phyloP scores from a whole-genome alignment of 805 yeast genomes.

The Cyberlindnera mississippiensis region DNA sequence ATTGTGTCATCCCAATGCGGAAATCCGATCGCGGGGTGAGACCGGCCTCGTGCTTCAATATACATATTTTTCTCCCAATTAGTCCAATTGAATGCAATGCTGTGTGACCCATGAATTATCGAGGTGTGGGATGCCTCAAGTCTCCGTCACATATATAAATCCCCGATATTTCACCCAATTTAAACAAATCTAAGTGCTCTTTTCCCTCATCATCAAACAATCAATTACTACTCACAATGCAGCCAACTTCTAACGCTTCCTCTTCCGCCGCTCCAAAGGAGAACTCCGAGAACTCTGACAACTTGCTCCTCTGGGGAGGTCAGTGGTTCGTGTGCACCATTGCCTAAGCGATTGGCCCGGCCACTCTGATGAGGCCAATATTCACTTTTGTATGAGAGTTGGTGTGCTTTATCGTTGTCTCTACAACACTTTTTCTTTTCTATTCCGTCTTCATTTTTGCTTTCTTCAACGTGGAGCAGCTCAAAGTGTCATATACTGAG shows the following conservation, averaged over 20 bases:
- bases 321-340: slow-evolving; percentile 11
- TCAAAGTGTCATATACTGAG: not conserved
- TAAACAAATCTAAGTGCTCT: not conserved
- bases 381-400: not conserved
- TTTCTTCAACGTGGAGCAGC: not conserved
- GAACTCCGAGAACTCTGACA: slow-evolving; percentile 12
- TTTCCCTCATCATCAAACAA: not conserved
- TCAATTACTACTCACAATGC: slow-evolving; percentile 6
- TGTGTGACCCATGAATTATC: not conserved
- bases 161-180: not conserved
- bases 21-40: not conserved
- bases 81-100: not conserved
- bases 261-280: slow-evolving; percentile 11
- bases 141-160: not conserved
- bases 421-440: no score
- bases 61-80: not conserved
- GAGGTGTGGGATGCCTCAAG: not conserved
- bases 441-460: not conserved
- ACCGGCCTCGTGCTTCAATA: not conserved
- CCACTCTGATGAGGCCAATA: not conserved
- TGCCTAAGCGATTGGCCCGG: slow-evolving; percentile 2
- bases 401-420: not conserved
- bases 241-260: slow-evolving; percentile 9
- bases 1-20: not conserved
- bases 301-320: slow-evolving; percentile 6